These are phyloP conservation scores for Planoprotostelium fungivorum DNA, from an alignment of 78 protist genomes.

Conservation along the genomic window DNA sequence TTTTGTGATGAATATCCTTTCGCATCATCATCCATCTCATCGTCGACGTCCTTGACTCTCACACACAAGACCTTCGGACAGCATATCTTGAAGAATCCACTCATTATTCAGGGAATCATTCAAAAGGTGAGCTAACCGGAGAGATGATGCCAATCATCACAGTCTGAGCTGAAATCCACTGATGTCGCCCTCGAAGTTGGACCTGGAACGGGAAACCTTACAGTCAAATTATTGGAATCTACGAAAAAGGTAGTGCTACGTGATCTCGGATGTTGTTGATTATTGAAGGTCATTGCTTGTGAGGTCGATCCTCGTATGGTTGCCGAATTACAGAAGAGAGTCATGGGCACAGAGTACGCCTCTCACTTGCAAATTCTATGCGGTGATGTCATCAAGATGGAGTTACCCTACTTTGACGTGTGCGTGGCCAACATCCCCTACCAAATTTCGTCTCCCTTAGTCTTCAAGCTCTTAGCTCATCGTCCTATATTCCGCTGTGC, in stretches of 20 bases:
- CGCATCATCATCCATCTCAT: not conserved
- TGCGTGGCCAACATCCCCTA: constrained; percentile 98
- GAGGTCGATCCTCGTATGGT: constrained; percentile 99
- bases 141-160: not conserved
- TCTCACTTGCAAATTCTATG: constrained; percentile 71
- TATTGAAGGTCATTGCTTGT: constrained; percentile 79
- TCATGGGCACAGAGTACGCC: constrained; percentile 71
- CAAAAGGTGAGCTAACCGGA: constrained; percentile 71
- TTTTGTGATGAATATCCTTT: not conserved
- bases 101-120: constrained; percentile 85
- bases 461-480: constrained; percentile 93
- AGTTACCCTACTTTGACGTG: constrained; percentile 94
- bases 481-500: constrained; percentile 89
- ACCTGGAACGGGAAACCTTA: constrained; percentile 99
- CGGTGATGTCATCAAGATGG: constrained; percentile 88
- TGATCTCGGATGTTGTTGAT: constrained; percentile 3
- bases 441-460: constrained; percentile 97
- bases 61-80: constrained; percentile 90
- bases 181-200: constrained; percentile 97
- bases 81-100: constrained; percentile 95
- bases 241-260: constrained; percentile 53
- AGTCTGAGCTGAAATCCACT: constrained; percentile 82
- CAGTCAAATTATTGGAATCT: constrained; percentile 87
- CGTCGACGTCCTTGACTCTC: not conserved
- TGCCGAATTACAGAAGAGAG: constrained; percentile 96